These are phyloP conservation scores for Ormosia semicastrata DNA, from an alignment of 306 rosid species.

Conservation along the genomic window DNA sequence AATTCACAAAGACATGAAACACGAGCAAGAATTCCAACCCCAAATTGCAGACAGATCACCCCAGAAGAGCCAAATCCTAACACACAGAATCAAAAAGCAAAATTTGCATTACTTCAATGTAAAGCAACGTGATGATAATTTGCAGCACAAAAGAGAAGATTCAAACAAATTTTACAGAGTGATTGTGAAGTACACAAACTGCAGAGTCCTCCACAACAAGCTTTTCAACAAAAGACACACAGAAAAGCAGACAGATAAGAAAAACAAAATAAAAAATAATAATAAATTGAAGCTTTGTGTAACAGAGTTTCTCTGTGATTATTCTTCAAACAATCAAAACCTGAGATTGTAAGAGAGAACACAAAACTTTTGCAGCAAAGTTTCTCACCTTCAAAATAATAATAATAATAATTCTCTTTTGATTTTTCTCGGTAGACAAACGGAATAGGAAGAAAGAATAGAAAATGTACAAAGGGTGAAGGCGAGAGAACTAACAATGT, in stretches of 20 bases:
- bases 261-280: not conserved
- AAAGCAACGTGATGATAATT: slow-evolving; percentile 44
- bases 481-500: slow-evolving; percentile 33
- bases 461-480: slow-evolving; percentile 11
- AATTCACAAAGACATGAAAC: slow-evolving; percentile 19
- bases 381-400: slow-evolving; percentile 7
- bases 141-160: not conserved
- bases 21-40: slow-evolving; percentile 49
- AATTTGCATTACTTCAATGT: slow-evolving; percentile 40
- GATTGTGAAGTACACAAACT: slow-evolving; percentile 50
- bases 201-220: slow-evolving; percentile 31
- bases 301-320: not conserved
- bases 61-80: slow-evolving; percentile 41
- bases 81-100: slow-evolving; percentile 14
- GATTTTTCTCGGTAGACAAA: slow-evolving; percentile 40
- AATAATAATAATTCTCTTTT: not conserved
- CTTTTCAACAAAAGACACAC: not conserved
- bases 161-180: slow-evolving; percentile 32
- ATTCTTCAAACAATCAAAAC: slow-evolving; percentile 16
- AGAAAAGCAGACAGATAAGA: slow-evolving; percentile 15
- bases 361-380: slow-evolving; percentile 30
- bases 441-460: slow-evolving; percentile 22
- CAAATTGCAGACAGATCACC: slow-evolving; percentile 61
- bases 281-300: slow-evolving; percentile 10
- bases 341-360: slow-evolving; percentile 34